phyloP scores from a whole-genome alignment of 805 yeast species.

The Wickerhamomyces pijperi region DNA sequence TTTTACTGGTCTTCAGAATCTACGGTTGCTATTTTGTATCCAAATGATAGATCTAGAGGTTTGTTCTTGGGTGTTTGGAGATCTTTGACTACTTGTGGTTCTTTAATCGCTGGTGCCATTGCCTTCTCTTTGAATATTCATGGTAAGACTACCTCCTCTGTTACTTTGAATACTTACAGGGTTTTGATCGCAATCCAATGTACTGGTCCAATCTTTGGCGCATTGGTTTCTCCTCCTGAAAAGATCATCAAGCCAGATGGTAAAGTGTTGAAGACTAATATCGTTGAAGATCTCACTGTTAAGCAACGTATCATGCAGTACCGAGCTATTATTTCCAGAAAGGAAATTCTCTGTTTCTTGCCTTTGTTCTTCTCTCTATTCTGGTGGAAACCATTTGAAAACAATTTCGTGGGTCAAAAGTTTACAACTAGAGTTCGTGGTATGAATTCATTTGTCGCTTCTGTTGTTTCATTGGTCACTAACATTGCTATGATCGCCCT shows the following conservation, averaged over 20 bases:
- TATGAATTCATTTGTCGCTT: conserved; percentile 16
- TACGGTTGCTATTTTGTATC: conserved; percentile 18
- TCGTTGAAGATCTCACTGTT: conserved; percentile 3
- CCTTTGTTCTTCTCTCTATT: conserved; percentile 13
- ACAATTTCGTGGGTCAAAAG: conserved; percentile 15
- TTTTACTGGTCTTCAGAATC: conserved; percentile 21
- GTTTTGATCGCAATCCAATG: conserved; percentile 18
- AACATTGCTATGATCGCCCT: conserved; percentile 13
- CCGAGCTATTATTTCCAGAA: background rate
- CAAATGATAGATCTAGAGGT: conserved; percentile 15
- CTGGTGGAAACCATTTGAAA: conserved; percentile 18
- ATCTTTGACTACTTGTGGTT: conserved; percentile 16
- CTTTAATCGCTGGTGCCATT: conserved; percentile 19
- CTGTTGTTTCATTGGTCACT: conserved; percentile 10
- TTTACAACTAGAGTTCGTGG: conserved; percentile 18
- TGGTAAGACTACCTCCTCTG: conserved; percentile 8
- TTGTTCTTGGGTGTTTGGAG: conserved; percentile 20
- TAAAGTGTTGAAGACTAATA: conserved; percentile 5
- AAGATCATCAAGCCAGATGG: conserved; percentile 21
- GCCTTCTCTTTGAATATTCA: conserved; percentile 9
- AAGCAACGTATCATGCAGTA: background rate
- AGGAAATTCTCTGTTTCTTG: conserved; percentile 11
- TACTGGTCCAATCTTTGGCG: conserved; percentile 14
- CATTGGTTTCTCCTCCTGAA: conserved; percentile 16
- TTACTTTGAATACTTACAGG: conserved; percentile 16